Evolutionary conservation across 352 stramenopile species (phyloP).

Genomic region (Blastocystis sp.): DNA sequence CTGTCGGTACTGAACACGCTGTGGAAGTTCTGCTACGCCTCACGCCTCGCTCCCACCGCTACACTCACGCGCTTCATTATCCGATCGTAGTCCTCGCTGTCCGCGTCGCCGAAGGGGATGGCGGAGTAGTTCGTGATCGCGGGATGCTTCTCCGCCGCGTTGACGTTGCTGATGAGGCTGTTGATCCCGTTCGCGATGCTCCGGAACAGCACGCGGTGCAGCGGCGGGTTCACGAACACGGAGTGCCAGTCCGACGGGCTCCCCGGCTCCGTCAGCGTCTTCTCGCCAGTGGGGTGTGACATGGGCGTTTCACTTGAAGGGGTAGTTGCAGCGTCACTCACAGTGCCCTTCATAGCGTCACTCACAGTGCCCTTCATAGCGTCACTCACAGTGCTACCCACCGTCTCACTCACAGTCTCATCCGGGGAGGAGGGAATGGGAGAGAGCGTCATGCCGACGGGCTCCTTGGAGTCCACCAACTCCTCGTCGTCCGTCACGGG

Average conservation of each 20-base stretch:
- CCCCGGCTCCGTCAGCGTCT: background rate
- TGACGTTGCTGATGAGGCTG: background rate
- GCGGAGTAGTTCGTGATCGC: background rate
- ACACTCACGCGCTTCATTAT: background rate
- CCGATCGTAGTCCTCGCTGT: background rate
- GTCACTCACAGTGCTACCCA: background rate
- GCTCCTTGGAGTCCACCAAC: background rate
- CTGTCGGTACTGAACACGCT: conserved; percentile 13
- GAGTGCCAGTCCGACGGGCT: background rate
- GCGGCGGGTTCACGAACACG: conserved; percentile 1
- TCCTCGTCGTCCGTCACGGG: conserved; percentile 1
- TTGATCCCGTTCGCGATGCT: background rate
- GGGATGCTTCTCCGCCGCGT: background rate
- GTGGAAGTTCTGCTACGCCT: background rate
- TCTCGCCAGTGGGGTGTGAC: background rate
- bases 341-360: background rate
- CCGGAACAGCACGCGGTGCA: conserved; percentile 6
- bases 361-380: background rate
- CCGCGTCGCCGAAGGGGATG: background rate
- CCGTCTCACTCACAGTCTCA: background rate
- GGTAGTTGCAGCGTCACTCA: background rate
- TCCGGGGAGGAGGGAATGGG: background rate
- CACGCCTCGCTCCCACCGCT: background rate
- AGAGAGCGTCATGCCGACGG: background rate
- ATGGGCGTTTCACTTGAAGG: background rate